Evolutionary conservation across 2,329 filamentous ascomycete genomes (phyloP).

Genomic region (Aspergillus chevalieri): DNA sequence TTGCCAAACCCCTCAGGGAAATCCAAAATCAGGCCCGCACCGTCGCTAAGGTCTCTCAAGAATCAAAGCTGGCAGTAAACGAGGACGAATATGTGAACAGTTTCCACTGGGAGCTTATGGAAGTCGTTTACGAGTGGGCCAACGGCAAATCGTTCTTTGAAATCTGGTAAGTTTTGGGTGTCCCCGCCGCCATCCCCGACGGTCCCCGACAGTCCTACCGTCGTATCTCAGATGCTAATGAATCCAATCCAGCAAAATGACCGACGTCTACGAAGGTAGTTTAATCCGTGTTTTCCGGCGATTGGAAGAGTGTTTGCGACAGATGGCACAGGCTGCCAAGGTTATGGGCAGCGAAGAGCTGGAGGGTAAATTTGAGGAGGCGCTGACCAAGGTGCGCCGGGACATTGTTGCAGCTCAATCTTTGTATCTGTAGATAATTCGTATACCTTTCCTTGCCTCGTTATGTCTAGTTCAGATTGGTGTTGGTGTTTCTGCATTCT

Average conservation of each 20-base stretch:
- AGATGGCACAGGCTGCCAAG: conserved; percentile 92
- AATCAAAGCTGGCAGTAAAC: conserved; percentile 89
- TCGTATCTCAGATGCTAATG: conserved; percentile 1
- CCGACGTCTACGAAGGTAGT: conserved; percentile 93
- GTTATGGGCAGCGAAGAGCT: conserved; percentile 97
- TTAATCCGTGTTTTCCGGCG: conserved; percentile 93
- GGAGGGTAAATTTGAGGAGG: conserved; percentile 82
- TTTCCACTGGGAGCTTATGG: conserved; percentile 95
- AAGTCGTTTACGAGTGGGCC: conserved; percentile 88
- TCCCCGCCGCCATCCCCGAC: not conserved
- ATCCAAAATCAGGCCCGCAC: conserved; percentile 80
- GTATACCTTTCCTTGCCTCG: conserved; percentile 2
- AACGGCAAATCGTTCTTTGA: conserved; percentile 84
- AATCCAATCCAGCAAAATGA: conserved; percentile 74
- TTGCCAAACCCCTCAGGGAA: conserved; percentile 78
- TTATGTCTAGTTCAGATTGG: not conserved
- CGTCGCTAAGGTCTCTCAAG: conserved; percentile 87
- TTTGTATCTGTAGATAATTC: conserved; percentile 65
- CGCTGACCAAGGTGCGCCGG: conserved; percentile 76
- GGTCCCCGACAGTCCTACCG: not conserved
- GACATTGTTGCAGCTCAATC: conserved; percentile 95
- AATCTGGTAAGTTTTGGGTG: conserved; percentile 69
- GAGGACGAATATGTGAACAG: conserved; percentile 87
- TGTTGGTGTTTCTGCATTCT: conserved; percentile 14
- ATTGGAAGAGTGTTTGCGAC: conserved; percentile 84